phyloP scores from a whole-genome alignment of 2,329 filamentous ascomycete genomes.

The Alternaria longipes region DNA sequence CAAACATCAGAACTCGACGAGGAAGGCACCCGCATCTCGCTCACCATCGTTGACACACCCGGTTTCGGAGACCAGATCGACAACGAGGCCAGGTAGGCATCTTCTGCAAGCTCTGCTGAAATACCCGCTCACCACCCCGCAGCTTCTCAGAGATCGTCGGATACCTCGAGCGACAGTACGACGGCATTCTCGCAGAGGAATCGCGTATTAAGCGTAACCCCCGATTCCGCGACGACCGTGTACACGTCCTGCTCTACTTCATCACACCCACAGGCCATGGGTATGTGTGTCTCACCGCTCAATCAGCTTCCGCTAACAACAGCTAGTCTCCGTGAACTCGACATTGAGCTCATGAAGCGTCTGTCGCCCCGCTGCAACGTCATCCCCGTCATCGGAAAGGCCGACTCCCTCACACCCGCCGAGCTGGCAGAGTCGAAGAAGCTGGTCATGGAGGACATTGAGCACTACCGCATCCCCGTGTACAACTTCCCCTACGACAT shows the following conservation, averaged over 20 bases:
- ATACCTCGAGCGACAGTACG: constrained; percentile 98
- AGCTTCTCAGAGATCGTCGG: constrained; percentile 98
- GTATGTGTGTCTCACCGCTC: constrained; percentile 59
- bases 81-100: constrained; percentile 88
- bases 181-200: constrained; percentile 98
- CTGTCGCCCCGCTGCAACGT: constrained; percentile 98
- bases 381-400: constrained; percentile 98
- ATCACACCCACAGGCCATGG: constrained; percentile 98
- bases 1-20: constrained; percentile 78
- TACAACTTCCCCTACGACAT: constrained; percentile 99
- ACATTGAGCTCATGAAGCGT: constrained; percentile 99
- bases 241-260: constrained; percentile 98
- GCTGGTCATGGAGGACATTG: constrained; percentile 99
- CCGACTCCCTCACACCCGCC: constrained; percentile 93
- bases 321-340: constrained; percentile 89
- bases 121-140: constrained; percentile 28
- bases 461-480: constrained; percentile 98
- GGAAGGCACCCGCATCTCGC: constrained; percentile 95
- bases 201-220: constrained; percentile 99
- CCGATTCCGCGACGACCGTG: constrained; percentile 98
- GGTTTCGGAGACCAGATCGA: constrained; percentile 99
- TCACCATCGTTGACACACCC: constrained; percentile 98
- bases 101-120: not conserved
- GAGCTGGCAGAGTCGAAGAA: constrained; percentile 99
- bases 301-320: constrained; percentile 25